A percentile compares a stretch with the other conserved stretches of the same genome.
Conservation (phyloP, 768 basidiomycete species). For the Zangia roseola region DNA sequence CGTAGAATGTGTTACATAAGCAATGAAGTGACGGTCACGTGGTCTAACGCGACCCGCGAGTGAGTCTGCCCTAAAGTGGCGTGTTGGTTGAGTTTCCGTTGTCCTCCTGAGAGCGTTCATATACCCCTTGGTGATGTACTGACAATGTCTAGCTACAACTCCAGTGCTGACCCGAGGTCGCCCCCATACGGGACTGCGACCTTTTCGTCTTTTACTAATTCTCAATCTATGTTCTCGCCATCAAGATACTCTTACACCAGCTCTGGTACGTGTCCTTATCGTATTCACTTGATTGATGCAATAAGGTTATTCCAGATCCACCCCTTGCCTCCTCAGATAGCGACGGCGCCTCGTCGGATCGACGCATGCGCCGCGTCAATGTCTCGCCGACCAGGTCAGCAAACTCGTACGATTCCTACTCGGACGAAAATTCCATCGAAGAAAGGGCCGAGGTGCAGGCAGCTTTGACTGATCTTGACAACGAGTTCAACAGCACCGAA, state of each 20-base stretch:
- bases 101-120: constrained; percentile 1
- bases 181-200: constrained; percentile 62
- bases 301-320: constrained; percentile 35
- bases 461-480: constrained; percentile 61
- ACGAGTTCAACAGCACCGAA: constrained; percentile 65
- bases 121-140: constrained; percentile 29
- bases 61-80: constrained; percentile 37
- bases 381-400: constrained; percentile 51
- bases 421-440: constrained; percentile 50
- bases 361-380: constrained; percentile 50
- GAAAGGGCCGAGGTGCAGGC: constrained; percentile 63
- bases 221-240: constrained; percentile 56
- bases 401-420: constrained; percentile 48
- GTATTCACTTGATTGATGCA: background rate
- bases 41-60: constrained; percentile 39
- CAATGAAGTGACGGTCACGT: constrained; percentile 28
- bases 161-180: constrained; percentile 51
- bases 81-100: constrained; percentile 31
- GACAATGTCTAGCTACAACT: constrained; percentile 40
- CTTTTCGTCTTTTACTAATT: constrained; percentile 49
- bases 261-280: constrained; percentile 44
- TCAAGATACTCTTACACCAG: constrained; percentile 58
- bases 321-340: constrained; percentile 48
- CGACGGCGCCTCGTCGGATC: constrained; percentile 45
- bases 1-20: constrained; percentile 14